A percentile compares a stretch with the other conserved stretches of the same genome.
Conservation (phyloP, 1,284 basidiomycete genomes). For the Cryptococcus wingfieldii region DNA sequence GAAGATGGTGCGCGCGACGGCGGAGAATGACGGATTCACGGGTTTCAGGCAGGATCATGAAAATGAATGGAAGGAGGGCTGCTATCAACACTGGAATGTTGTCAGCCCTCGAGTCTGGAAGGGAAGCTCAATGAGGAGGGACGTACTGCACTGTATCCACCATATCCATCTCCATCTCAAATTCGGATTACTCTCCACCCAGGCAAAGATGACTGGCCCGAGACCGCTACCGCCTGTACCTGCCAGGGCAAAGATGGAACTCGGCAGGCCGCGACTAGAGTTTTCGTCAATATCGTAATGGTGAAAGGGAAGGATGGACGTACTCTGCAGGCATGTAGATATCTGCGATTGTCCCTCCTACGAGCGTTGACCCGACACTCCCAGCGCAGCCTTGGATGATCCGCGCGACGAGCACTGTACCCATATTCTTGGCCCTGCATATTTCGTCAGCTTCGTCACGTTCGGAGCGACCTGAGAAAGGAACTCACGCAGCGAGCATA, state of each 20-base stretch:
- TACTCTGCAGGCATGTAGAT: constrained; percentile 63
- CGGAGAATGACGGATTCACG: constrained; percentile 43
- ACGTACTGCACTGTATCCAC: constrained; percentile 64
- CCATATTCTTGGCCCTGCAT: constrained; percentile 60
- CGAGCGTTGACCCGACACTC: constrained; percentile 62
- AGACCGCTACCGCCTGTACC: constrained; percentile 61
- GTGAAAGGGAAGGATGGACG: constrained; percentile 16
- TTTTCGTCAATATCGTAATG: background rate
- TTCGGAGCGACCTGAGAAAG: no score
- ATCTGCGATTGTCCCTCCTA: constrained; percentile 71
- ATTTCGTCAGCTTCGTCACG: no score
- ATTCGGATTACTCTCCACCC: constrained; percentile 61
- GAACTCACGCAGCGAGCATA: constrained; percentile 60
- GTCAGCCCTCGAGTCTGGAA: background rate
- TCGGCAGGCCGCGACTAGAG: constrained; percentile 56
- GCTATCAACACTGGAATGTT: constrained; percentile 25
- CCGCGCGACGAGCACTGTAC: constrained; percentile 63
- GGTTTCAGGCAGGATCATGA: constrained; percentile 44
- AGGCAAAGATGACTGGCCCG: constrained; percentile 63
- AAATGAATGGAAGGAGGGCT: constrained; percentile 34
- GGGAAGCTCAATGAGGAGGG: background rate
- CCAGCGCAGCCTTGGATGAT: constrained; percentile 67
- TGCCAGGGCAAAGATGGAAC: constrained; percentile 62
- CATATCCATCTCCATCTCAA: constrained; percentile 76
- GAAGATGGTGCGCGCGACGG: constrained; percentile 31